A percentile compares a stretch with the other conserved stretches of the same genome.
Evolutionary conservation across 352 stramenopile species (phyloP).

Genomic region (Phytopythium helicoides): DNA sequence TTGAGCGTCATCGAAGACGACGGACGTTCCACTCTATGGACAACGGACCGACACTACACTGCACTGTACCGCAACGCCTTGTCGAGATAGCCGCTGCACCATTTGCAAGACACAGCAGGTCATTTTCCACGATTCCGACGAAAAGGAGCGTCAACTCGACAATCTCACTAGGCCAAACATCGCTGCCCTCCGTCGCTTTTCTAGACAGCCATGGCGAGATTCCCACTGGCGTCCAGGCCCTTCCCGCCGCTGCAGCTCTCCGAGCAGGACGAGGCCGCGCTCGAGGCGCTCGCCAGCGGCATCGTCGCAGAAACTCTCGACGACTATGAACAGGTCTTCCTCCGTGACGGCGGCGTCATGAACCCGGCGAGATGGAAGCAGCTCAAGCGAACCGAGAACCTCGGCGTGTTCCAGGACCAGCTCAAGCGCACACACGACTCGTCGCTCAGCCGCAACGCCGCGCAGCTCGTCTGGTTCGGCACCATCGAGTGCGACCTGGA

Average conservation of each 20-base stretch:
- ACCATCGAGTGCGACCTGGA: conserved; percentile 14
- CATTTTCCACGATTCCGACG: no score
- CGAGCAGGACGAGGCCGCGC: conserved; percentile 7
- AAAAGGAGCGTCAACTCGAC: no score
- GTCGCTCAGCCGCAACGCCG: conserved; percentile 10
- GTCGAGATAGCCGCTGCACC: no score
- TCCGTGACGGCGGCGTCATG: conserved; percentile 15
- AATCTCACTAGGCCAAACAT: no score
- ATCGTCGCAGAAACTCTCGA: conserved; percentile 20
- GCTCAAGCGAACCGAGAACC: conserved; percentile 21
- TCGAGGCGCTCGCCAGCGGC: conserved; percentile 12
- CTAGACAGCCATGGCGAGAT: conserved; percentile 13
- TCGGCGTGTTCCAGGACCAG: conserved; percentile 22
- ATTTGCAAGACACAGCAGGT: no score
- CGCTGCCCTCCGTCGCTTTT: no score
- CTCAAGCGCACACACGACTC: conserved; percentile 3
- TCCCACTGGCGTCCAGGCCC: conserved; percentile 13
- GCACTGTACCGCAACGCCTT: no score
- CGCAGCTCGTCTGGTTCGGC: conserved; percentile 14
- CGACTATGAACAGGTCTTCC: conserved; percentile 29
- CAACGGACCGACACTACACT: no score
- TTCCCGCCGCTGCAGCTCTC: conserved; percentile 11
- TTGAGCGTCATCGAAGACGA: no score
- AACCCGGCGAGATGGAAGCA: conserved; percentile 21
- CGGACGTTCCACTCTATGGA: no score